Evolutionary conservation across 768 basidiomycete species (phyloP).

Genomic region (Crepidotus variabilis): DNA sequence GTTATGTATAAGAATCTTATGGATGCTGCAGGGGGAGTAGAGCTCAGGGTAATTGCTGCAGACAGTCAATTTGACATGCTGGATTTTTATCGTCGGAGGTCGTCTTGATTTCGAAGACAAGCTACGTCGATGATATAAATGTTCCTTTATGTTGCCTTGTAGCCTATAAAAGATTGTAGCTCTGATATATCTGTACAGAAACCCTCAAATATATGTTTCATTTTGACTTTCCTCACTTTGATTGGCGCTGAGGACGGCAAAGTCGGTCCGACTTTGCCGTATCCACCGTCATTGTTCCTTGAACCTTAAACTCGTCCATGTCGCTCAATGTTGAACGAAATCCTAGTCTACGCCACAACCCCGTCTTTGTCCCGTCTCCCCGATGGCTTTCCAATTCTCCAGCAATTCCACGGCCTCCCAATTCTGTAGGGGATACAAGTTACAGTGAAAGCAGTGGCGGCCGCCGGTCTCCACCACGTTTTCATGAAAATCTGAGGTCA

Average conservation of each 20-base stretch:
- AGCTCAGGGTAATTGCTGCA: too few relatives aligned
- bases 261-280: background rate
- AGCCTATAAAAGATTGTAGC: too few relatives aligned
- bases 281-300: background rate
- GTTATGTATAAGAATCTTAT: too few relatives aligned
- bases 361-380: conserved; percentile 16
- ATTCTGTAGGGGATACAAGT: background rate
- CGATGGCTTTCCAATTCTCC: conserved; percentile 15
- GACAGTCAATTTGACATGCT: too few relatives aligned
- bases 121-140: too few relatives aligned
- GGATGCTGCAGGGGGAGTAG: too few relatives aligned
- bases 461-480: background rate
- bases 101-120: too few relatives aligned
- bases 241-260: background rate
- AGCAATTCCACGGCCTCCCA: background rate
- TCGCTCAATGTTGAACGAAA: background rate
- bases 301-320: background rate
- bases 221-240: too few relatives aligned
- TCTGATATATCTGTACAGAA: too few relatives aligned
- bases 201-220: too few relatives aligned
- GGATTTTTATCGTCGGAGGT: too few relatives aligned
- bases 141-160: too few relatives aligned
- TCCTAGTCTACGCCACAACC: background rate
- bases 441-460: background rate
- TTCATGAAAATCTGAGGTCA: conserved; percentile 6